phyloP scores from a whole-genome alignment of 176 grass and related monocot species.

The Juncus inflexus region DNA sequence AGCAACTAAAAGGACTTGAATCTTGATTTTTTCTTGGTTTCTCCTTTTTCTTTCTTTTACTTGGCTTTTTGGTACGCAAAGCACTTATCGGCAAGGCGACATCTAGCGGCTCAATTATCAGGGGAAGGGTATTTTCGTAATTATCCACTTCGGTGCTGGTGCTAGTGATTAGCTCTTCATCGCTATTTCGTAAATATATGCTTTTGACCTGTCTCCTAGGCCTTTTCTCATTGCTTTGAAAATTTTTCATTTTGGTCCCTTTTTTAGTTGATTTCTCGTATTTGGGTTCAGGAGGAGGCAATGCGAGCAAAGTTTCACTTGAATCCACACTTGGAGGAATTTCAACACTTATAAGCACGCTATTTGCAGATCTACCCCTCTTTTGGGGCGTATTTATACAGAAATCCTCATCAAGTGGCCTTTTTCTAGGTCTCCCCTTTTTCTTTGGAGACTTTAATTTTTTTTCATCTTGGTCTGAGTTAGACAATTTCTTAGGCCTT shows the following conservation, averaged over 20 bases:
- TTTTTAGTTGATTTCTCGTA: constrained; percentile 11
- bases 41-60: constrained; percentile 12
- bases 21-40: constrained; percentile 12
- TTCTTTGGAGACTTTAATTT: constrained; percentile 36
- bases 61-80: not conserved
- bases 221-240: not conserved
- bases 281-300: constrained; percentile 4
- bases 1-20: not conserved
- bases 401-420: constrained; percentile 34
- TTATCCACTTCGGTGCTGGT: not conserved
- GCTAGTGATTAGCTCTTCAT: not conserved
- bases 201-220: not conserved
- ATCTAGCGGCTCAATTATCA: constrained; percentile 12
- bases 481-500: constrained; percentile 67
- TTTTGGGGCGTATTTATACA: constrained; percentile 37
- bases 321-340: not conserved
- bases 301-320: not conserved
- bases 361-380: constrained; percentile 69
- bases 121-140: constrained; percentile 4
- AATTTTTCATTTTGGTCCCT: constrained; percentile 8
- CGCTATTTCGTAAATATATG: constrained; percentile 6
- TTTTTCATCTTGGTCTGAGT: constrained; percentile 19
- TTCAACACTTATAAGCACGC: constrained; percentile 12
- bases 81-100: constrained; percentile 12
- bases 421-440: constrained; percentile 54